phyloP scores from a whole-genome alignment of 139 green algal genomes.

The Spirogloea muscicola region DNA sequence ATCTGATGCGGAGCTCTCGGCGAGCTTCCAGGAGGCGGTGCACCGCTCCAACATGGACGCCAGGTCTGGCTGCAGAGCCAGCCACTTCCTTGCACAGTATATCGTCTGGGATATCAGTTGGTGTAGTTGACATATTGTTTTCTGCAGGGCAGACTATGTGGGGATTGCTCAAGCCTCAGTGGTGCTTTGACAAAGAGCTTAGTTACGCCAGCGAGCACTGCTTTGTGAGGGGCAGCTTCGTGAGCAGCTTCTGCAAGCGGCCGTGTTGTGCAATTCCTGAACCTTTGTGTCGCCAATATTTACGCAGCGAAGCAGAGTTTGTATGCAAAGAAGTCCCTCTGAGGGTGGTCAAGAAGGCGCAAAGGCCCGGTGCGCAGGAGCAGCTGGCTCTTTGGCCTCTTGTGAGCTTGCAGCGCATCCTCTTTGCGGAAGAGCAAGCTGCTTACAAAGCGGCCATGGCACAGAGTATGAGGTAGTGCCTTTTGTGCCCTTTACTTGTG shows the following conservation, averaged over 20 bases:
- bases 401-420: constrained; percentile 24
- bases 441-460: constrained; percentile 13
- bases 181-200: no score
- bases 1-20: neutral
- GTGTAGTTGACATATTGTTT: no score
- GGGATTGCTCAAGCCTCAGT: no score
- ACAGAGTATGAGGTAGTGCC: neutral
- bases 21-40: neutral
- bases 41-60: neutral
- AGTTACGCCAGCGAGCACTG: no score
- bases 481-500: neutral
- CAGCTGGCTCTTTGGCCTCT: neutral
- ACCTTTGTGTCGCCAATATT: no score
- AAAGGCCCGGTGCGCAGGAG: no score
- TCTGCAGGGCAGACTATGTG: no score
- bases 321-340: constrained; percentile 46
- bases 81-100: no score
- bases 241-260: no score
- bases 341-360: constrained; percentile 10
- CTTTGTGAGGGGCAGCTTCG: no score
- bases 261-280: no score
- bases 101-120: no score
- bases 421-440: constrained; percentile 52
- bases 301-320: constrained; percentile 18
- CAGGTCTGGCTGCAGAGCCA: neutral